phyloP scores from a whole-genome alignment of 1,284 basidiomycete species.

The Ganoderma resinaceum region DNA sequence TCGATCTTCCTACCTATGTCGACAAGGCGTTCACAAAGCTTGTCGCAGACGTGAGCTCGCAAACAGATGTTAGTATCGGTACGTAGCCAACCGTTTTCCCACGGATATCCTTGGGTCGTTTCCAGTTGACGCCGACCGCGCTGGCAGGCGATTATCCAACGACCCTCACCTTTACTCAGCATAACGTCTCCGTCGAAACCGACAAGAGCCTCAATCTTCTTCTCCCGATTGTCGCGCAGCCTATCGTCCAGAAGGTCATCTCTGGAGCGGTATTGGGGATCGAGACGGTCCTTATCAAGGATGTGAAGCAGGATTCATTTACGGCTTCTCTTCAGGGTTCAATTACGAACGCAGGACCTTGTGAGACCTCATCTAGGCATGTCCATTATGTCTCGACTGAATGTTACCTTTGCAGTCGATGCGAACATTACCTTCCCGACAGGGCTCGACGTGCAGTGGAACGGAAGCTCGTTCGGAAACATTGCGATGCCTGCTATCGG shows the following conservation, averaged over 20 bases:
- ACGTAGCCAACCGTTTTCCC: conserved; percentile 9
- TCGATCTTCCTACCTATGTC: conserved; percentile 73
- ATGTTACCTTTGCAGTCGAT: conserved; percentile 57
- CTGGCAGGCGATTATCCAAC: conserved; percentile 67
- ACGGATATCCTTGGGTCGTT: not conserved
- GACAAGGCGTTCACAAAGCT: conserved; percentile 71
- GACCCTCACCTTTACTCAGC: conserved; percentile 67
- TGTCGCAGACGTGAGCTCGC: conserved; percentile 66
- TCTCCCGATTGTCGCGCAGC: conserved; percentile 75
- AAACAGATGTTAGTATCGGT: conserved; percentile 68
- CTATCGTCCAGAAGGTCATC: conserved; percentile 82
- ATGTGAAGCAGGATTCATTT: conserved; percentile 68
- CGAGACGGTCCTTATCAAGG: conserved; percentile 62
- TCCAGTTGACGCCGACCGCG: not conserved
- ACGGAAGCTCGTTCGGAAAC: conserved; percentile 62
- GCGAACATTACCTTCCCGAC: conserved; percentile 71
- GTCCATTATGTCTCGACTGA: conserved; percentile 3
- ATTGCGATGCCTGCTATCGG: conserved; percentile 71
- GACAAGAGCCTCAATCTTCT: conserved; percentile 71
- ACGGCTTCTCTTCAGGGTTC: conserved; percentile 66
- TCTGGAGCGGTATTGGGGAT: conserved; percentile 64
- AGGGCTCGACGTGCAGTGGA: conserved; percentile 72
- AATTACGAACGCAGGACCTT: conserved; percentile 80
- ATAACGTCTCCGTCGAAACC: conserved; percentile 62
- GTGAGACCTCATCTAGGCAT: conserved; percentile 45